Evolutionary conservation across 192 early-diverging fungal genomes (phyloP), one percentile per base, ranked within the genome.

Genomic region (Entomortierella beljakovae): DNA sequence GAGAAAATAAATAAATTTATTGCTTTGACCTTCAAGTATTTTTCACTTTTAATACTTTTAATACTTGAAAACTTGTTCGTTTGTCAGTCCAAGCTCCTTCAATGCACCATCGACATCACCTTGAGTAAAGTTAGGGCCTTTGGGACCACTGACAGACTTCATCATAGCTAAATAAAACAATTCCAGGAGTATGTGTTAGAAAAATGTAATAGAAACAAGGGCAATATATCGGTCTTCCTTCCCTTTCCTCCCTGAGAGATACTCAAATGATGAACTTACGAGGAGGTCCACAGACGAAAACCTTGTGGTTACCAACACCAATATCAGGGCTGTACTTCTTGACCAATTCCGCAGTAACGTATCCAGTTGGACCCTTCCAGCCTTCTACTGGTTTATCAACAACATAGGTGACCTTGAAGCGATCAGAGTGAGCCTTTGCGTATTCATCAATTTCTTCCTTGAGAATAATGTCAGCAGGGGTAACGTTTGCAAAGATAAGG

Each of bases 21-120:
- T n/a, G n/a, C n/a, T n/a, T n/a, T n/a, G n/a, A n/a, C n/a, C n/a
- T n/a, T n/a, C n/a, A n/a, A n/a, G n/a, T n/a, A n/a, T n/a, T n/a
- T n/a, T n/a, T n/a, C n/a, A n/a, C n/a, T n/a, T n/a, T n/a, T n/a
- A n/a, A n/a, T n/a, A n/a, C 28, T n/a, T 11, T 87, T 84, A 95
- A 66, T 94, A 94, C 83, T 95, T 95, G 81, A 92, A 92, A n/a
- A 97, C 94, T 64, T 94, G 86, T 20, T 86, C 64, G 8, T 86
- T 81, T 34, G 83, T 84, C 80, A 91, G 91, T 13, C 94, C 93
- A 54, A 94, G 81, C 79, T 91, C 86, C 87, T 92, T 91, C 40
- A 99, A 85, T n/a, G 94, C 82, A 52, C 97, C 97, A 26, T 80
- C 82, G 46, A 99, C 72, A 25, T 90, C 86, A 35, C 97, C 97